Evolutionary conservation across 345 rosid genomes (phyloP).

Genomic region (Physaria fendleri): DNA sequence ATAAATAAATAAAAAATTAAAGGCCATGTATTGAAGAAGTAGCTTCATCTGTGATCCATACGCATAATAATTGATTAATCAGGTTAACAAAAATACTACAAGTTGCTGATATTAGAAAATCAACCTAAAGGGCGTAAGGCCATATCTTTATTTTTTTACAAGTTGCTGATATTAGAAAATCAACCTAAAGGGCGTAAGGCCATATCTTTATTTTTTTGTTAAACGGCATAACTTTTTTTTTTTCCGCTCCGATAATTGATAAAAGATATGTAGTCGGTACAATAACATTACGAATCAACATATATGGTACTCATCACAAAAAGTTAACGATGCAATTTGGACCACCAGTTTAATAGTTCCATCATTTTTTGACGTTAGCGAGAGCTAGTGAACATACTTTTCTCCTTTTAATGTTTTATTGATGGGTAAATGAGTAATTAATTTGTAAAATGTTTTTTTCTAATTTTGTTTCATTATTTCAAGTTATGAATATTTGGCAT

Average conservation of each 20-base stretch:
- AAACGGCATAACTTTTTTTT: too few relatives aligned
- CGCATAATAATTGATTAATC: background rate
- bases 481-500: too few relatives aligned
- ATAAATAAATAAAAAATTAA: background rate
- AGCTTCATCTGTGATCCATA: background rate
- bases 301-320: background rate
- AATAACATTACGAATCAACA: background rate
- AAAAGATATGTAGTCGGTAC: background rate
- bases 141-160: background rate
- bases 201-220: background rate
- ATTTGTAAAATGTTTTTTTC: too few relatives aligned
- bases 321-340: background rate
- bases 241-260: too few relatives aligned
- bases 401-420: too few relatives aligned
- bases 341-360: background rate
- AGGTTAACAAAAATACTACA: background rate
- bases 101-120: background rate
- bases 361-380: background rate
- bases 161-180: background rate
- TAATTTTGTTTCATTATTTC: too few relatives aligned
- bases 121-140: background rate
- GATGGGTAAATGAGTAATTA: background rate
- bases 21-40: background rate
- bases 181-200: background rate
- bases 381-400: background rate